Percentiles rank a stretch among this genome's conserved stretches.
Conservation (phyloP, 768 basidiomycete species). For the Suillus bovinus region DNA sequence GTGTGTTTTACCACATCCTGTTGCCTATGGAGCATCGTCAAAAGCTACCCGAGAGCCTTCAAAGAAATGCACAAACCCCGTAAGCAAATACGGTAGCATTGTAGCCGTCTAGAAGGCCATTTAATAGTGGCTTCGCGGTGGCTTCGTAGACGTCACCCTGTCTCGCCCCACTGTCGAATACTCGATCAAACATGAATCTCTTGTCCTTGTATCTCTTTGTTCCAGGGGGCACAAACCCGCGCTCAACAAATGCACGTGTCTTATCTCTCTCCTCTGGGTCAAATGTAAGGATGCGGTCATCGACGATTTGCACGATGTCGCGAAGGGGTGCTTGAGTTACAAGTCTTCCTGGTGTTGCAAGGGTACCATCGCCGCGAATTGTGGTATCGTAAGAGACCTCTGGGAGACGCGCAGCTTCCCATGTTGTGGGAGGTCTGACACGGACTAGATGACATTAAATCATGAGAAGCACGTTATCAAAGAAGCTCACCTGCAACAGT, state of each 20-base stretch:
- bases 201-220: conserved; percentile 96
- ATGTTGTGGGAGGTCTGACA: conserved; percentile 82
- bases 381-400: conserved; percentile 68
- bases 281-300: conserved; percentile 94
- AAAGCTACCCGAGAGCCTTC: conserved; percentile 7
- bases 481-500: conserved; percentile 70
- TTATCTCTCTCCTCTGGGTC: conserved; percentile 92
- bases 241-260: conserved; percentile 76
- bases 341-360: conserved; percentile 63
- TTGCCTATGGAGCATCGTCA: conserved; percentile 62
- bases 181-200: conserved; percentile 95
- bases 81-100: conserved; percentile 99
- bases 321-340: conserved; percentile 59
- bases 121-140: conserved; percentile 83
- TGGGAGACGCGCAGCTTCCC: conserved; percentile 85
- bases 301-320: conserved; percentile 84
- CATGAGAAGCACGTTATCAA: conserved; percentile 19
- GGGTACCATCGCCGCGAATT: conserved; percentile 82
- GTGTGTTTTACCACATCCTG: conserved; percentile 99
- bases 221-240: conserved; percentile 82
- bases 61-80: conserved; percentile 62
- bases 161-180: conserved; percentile 77
- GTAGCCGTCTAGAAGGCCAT: conserved; percentile 87
- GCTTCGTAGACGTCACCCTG: conserved; percentile 89
- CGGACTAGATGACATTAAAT: conserved; percentile 58